Evolutionary conservation across 2,329 filamentous ascomycete species (phyloP), one percentile per base, ranked within the genome.

Genomic region (Cladophialophora psammophila): DNA sequence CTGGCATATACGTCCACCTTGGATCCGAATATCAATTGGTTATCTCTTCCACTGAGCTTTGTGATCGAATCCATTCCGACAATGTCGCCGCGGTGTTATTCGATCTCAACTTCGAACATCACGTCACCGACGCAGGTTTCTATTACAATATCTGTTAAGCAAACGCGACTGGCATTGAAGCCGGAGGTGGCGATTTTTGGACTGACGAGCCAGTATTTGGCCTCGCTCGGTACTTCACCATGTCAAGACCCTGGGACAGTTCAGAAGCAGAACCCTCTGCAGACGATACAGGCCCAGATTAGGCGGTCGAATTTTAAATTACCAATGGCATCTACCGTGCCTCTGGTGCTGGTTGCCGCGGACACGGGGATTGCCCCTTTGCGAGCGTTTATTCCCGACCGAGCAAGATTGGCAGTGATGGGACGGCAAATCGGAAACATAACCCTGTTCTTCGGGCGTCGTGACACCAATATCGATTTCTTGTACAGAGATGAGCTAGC

Each of bases 341-440:
- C 72, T 2, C 40, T 75, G 20, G 70, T 75, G 13, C 65, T 75
- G 58, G 65, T 75, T 12, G 72, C 66, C 4, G 68, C 73, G n/a
- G 73, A 73, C 10, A 74, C 72, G 13, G 74, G 74, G 8, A 70
- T 75, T 36, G 73, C 74, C 3, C 74, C 73, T 3, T 73, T 75
- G 62, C 68, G 72, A 15, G 74, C 61, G 6, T 75, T 75, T 61
- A 38, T 75, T 8, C 64, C 72, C 32, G 74, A 75, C 61, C 68
- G 72, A 31, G 63, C 66, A 26, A n/a, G n/a, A n/a, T n/a, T n/a
- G n/a, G n/a, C n/a, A n/a, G n/a, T n/a, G n/a, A n/a, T n/a, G n/a
- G n/a, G n/a, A n/a, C n/a, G n/a, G n/a, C n/a, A n/a, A n/a, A n/a
- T n/a, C n/a, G n/a, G n/a, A n/a, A n/a, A n/a, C n/a, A n/a, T n/a